Evolutionary conservation across 2,329 filamentous ascomycete species (phyloP).

Genomic region (Ophiostoma sp.): DNA sequence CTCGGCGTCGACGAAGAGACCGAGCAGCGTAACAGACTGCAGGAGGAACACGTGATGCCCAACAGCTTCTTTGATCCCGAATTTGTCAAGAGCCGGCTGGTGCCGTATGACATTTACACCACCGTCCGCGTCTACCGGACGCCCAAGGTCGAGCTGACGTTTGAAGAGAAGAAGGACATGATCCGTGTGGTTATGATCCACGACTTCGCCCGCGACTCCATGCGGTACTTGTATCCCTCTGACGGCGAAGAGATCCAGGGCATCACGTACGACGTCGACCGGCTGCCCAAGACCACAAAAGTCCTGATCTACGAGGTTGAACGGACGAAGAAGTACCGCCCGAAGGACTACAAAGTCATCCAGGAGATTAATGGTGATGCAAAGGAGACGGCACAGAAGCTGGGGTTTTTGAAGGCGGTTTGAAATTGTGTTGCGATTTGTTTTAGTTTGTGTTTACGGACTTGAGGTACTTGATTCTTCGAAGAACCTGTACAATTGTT

Average conservation of each 20-base stretch:
- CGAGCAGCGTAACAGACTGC: not conserved
- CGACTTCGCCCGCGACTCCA: not conserved
- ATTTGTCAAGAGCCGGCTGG: not conserved
- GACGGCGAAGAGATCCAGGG: not conserved
- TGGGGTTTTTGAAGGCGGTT: not conserved
- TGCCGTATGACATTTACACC: not conserved
- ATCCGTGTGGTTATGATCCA: not conserved
- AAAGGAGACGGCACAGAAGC: not conserved
- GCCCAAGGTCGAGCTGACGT: not conserved
- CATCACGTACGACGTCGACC: not conserved
- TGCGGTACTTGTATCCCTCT: not conserved
- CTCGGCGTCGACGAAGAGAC: conserved; percentile 11
- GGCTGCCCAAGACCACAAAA: conserved; percentile 4
- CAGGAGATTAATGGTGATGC: not conserved
- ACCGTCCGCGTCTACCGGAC: not conserved
- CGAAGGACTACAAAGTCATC: not conserved
- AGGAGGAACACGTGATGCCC: not conserved
- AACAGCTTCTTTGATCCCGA: not conserved
- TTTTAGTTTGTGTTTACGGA: not conserved
- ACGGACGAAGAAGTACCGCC: not conserved
- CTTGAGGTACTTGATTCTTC: no score
- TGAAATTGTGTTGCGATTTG: not conserved
- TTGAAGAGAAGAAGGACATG: not conserved
- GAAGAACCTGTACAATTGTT: no score
- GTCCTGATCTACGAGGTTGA: conserved; percentile 6